Percentiles rank a stretch among this genome's conserved stretches.
Conservation (phyloP, 2,329 filamentous ascomycete genomes). For the Grosmannia huntii region DNA sequence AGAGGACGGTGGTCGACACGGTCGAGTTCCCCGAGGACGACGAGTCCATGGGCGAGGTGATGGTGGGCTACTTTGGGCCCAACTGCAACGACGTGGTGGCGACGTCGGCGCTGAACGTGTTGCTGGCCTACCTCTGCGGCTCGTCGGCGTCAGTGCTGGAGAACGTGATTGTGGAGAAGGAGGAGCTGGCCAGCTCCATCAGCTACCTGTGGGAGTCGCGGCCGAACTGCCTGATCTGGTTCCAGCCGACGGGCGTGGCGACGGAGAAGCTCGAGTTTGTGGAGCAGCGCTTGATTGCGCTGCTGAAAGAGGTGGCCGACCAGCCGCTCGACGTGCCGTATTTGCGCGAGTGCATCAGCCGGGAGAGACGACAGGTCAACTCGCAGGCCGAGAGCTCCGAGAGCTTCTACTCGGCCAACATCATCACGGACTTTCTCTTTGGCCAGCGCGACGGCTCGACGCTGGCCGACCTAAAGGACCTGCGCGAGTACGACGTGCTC, state of each 20-base stretch:
- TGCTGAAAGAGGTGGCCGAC: slow-evolving; percentile 67
- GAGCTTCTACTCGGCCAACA: slow-evolving; percentile 67
- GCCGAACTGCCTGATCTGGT: slow-evolving; percentile 72
- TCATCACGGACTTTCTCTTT: slow-evolving; percentile 89
- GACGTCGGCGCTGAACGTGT: slow-evolving; percentile 62
- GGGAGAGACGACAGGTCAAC: slow-evolving; percentile 70
- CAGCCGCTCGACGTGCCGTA: slow-evolving; percentile 84
- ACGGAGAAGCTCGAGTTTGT: slow-evolving; percentile 75
- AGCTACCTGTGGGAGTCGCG: slow-evolving; percentile 67
- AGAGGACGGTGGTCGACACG: slow-evolving; percentile 59
- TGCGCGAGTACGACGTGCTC: slow-evolving; percentile 53
- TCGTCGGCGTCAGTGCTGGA: slow-evolving; percentile 89
- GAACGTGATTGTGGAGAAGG: slow-evolving; percentile 83
- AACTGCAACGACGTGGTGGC: slow-evolving; percentile 57
- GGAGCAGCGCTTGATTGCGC: slow-evolving; percentile 71
- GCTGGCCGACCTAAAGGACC: slow-evolving; percentile 43
- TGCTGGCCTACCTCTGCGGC: slow-evolving; percentile 78
- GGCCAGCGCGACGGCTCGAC: slow-evolving; percentile 74
- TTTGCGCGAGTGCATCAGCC: slow-evolving; percentile 72
- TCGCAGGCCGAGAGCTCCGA: slow-evolving; percentile 73
- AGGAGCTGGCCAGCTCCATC: slow-evolving; percentile 80
- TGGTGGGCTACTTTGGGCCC: slow-evolving; percentile 79
- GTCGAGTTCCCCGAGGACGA: slow-evolving; percentile 95
- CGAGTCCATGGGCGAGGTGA: slow-evolving; percentile 80
- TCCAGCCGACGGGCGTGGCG: slow-evolving; percentile 75